Percentiles rank a stretch among this genome's conserved stretches.
Conservation (phyloP, 352 stramenopile genomes). For the Globisporangium solare region DNA sequence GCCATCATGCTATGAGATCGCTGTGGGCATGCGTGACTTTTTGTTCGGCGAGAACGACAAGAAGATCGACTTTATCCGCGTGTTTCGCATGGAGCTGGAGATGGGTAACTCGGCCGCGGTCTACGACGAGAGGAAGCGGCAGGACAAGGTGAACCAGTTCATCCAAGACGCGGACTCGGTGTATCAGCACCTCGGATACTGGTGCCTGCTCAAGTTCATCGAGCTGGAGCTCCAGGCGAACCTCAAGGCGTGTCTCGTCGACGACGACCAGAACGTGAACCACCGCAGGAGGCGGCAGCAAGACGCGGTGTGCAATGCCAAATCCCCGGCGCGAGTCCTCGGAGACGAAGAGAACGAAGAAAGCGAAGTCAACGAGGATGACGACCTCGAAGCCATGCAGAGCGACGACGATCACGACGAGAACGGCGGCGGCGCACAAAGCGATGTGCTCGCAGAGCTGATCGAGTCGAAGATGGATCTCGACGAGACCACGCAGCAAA, state of each 20-base stretch:
- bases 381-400: conserved; percentile 9
- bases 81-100: conserved; percentile 60
- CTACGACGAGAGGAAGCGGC: conserved; percentile 71
- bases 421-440: neutral
- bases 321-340: neutral
- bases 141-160: conserved; percentile 70
- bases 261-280: conserved; percentile 63
- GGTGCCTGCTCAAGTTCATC: conserved; percentile 80
- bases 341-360: conserved; percentile 29
- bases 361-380: conserved; percentile 16
- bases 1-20: conserved; percentile 7
- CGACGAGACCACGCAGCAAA: conserved; percentile 26
- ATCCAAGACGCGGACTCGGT: conserved; percentile 62
- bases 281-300: conserved; percentile 29
- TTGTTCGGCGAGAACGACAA: conserved; percentile 65
- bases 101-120: conserved; percentile 67
- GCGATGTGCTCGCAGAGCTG: conserved; percentile 8
- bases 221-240: conserved; percentile 72
- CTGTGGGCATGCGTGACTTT: conserved; percentile 45
- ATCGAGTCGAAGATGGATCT: conserved; percentile 31
- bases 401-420: conserved; percentile 8
- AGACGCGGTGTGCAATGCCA: conserved; percentile 1
- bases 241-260: conserved; percentile 60
- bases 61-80: conserved; percentile 55
- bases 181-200: conserved; percentile 57